phyloP scores from a whole-genome alignment of 129 eudicot species.

The Artemisia tridentata region DNA sequence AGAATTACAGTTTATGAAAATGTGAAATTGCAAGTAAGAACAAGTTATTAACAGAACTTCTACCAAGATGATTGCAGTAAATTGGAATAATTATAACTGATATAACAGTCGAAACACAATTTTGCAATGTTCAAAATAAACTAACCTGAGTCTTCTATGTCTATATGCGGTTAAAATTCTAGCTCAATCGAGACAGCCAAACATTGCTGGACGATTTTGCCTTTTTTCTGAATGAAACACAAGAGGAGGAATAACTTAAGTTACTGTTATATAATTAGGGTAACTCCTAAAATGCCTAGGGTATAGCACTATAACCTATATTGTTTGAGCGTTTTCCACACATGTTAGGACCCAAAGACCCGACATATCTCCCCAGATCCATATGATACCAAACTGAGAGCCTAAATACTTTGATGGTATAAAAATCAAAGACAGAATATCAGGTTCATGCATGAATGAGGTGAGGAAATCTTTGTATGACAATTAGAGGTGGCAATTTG shows the following conservation, averaged over 20 bases:
- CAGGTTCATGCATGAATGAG: background rate
- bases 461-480: constrained; percentile 2
- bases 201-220: no score
- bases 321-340: background rate
- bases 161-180: background rate
- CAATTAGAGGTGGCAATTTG: no score
- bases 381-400: background rate
- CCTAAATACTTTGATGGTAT: background rate
- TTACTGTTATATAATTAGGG: no score
- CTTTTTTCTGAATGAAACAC: no score
- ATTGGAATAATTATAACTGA: background rate
- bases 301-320: no score
- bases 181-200: constrained; percentile 2
- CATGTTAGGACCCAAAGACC: background rate
- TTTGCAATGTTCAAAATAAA: background rate
- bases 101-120: background rate
- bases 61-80: background rate
- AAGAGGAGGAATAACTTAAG: no score
- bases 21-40: background rate
- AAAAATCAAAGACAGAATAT: background rate
- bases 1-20: background rate
- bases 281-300: no score
- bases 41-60: background rate
- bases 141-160: background rate
- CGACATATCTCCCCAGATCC: constrained; percentile 9